Conservation (phyloP, 2,329 filamentous ascomycete species). For the Stachybotrys echinatus region DNA sequence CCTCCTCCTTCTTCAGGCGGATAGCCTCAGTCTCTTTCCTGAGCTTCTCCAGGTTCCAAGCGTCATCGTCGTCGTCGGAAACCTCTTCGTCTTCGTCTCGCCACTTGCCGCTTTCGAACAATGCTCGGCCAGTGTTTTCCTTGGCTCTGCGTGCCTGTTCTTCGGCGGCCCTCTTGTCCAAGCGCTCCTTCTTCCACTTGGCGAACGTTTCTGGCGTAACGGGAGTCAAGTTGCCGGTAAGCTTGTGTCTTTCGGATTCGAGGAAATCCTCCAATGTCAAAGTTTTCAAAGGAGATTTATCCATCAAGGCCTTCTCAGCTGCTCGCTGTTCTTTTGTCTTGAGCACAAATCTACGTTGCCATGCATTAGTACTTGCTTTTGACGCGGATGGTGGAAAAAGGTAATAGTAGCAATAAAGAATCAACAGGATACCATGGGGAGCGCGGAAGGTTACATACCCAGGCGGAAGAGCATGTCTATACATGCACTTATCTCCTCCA, state of each 20-base stretch:
- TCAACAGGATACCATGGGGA: neutral
- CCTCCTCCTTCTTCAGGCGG: slow-evolving; percentile 71
- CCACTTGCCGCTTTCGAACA: slow-evolving; percentile 98
- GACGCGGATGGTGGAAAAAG: too few relatives aligned
- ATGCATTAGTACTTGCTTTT: slow-evolving; percentile 1
- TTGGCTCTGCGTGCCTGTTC: slow-evolving; percentile 85
- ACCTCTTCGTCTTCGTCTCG: slow-evolving; percentile 52
- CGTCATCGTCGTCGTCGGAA: slow-evolving; percentile 54
- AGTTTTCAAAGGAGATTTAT: slow-evolving; percentile 92
- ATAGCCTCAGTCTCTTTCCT: slow-evolving; percentile 79
- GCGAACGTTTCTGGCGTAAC: slow-evolving; percentile 90
- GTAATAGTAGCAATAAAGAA: slow-evolving; percentile 18
- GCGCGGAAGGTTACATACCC: slow-evolving; percentile 57
- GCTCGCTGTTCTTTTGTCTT: slow-evolving; percentile 97
- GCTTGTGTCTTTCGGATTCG: slow-evolving; percentile 92
- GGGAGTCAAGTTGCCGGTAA: slow-evolving; percentile 85
- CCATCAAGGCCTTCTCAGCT: slow-evolving; percentile 90
- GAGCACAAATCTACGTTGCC: slow-evolving; percentile 68
- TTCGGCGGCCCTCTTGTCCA: slow-evolving; percentile 95
- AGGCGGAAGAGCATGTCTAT: slow-evolving; percentile 89
- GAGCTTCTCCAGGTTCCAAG: slow-evolving; percentile 78
- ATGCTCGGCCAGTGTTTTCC: slow-evolving; percentile 87
- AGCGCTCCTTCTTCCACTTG: slow-evolving; percentile 92
- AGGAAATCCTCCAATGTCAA: slow-evolving; percentile 96
- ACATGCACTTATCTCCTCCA: slow-evolving; percentile 96